A percentile compares a stretch with the other conserved stretches of the same genome.
phyloP scores from a whole-genome alignment of 441 rosid species.

The Erysimum pusillum region DNA sequence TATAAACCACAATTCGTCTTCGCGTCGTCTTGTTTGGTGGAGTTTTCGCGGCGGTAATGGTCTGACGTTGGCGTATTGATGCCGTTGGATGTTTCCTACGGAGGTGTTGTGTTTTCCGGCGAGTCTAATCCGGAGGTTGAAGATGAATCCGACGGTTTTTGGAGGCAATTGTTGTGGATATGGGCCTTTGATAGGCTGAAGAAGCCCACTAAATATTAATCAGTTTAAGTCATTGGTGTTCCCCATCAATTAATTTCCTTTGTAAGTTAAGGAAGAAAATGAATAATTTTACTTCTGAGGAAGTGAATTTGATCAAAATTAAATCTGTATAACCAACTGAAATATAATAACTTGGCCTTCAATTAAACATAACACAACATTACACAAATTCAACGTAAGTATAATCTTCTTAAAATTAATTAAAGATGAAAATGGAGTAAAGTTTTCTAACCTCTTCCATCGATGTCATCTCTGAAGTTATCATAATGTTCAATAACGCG shows the following conservation, averaged over 20 bases:
- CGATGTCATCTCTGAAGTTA: neutral
- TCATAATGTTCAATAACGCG: neutral
- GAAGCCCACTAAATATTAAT: constrained; percentile 4
- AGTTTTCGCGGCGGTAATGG: neutral
- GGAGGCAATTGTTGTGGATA: constrained; percentile 72
- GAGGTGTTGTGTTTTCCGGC: constrained; percentile 77
- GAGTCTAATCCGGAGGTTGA: constrained; percentile 60
- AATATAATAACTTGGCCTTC: no score
- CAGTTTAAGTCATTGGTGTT: no score
- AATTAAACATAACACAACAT: no score
- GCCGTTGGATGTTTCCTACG: constrained; percentile 73
- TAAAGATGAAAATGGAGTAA: neutral
- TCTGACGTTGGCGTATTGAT: constrained; percentile 50
- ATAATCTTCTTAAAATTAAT: neutral
- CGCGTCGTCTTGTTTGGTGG: constrained; percentile 55
- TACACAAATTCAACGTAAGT: no score
- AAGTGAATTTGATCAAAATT: no score
- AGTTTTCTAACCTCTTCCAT: neutral
- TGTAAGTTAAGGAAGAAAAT: no score
- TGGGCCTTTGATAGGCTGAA: constrained; percentile 59
- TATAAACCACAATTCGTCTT: constrained; percentile 50
- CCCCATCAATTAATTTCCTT: no score
- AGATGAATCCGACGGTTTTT: constrained; percentile 75
- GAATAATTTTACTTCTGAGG: no score
- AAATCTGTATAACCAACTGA: no score